Evolutionary conservation across 2,329 filamentous ascomycete species (phyloP).

Genomic region (Rhynchosporium agropyri): DNA sequence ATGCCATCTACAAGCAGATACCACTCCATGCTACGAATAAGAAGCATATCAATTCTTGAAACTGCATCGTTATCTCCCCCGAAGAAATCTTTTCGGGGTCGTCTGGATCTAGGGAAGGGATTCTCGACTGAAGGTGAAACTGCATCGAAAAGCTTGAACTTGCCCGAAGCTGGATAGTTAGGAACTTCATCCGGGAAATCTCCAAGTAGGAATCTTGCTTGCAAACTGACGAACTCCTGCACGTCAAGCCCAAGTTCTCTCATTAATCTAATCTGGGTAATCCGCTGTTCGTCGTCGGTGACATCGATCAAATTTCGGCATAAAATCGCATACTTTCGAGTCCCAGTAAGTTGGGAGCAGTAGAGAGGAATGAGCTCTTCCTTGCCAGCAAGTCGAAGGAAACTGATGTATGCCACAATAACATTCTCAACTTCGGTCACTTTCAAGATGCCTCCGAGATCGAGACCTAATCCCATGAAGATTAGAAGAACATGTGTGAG

Average conservation of each 20-base stretch:
- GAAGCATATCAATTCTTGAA: constrained; percentile 64
- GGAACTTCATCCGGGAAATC: constrained; percentile 44
- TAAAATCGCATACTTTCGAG: constrained; percentile 69
- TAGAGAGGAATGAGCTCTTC: constrained; percentile 85
- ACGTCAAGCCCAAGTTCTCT: constrained; percentile 73
- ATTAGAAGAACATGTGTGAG: constrained; percentile 71
- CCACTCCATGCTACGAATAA: constrained; percentile 86
- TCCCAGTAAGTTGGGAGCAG: constrained; percentile 72
- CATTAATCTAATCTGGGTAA: constrained; percentile 73
- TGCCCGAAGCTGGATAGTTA: constrained; percentile 47
- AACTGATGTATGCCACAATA: constrained; percentile 79
- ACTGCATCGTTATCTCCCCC: constrained; percentile 64
- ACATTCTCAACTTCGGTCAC: constrained; percentile 64
- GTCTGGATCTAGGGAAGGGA: constrained; percentile 54
- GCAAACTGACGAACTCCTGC: constrained; percentile 70
- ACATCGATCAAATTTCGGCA: constrained; percentile 78
- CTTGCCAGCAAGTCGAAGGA: constrained; percentile 71
- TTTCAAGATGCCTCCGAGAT: constrained; percentile 47
- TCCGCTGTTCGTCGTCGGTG: constrained; percentile 63
- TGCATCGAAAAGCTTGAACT: constrained; percentile 53
- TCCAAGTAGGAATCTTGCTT: constrained; percentile 59
- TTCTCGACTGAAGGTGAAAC: constrained; percentile 26
- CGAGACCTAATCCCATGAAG: constrained; percentile 61
- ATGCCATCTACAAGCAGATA: constrained; percentile 73
- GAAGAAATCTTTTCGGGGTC: constrained; percentile 72